Evolutionary conservation across 495 filamentous ascomycete species (phyloP), one percentile per base, ranked within the genome.

Genomic region (Bacidia rubella): DNA sequence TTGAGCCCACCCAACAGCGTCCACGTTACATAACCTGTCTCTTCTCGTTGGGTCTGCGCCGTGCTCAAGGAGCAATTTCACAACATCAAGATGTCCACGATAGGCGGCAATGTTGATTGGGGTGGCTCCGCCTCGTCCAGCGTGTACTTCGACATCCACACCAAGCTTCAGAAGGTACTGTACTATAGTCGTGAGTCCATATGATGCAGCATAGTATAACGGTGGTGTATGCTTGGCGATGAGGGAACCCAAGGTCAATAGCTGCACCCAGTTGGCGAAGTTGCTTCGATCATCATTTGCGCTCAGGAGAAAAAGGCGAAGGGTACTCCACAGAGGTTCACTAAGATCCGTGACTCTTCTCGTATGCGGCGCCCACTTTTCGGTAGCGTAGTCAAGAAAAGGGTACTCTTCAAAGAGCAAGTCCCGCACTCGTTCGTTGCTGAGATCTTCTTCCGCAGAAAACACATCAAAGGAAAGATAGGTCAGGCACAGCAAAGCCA

Each of bases 151-250:
- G 9, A 23, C 15, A 24, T 55, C 47, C 26, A 43, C 53, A 26
- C 48, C 47, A 25, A 51, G 25, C 4, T 45, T 32, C 15, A 55
- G 27, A 32, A 55, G 53, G 32, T 42, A 55, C 11, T 45, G 2
- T 22, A 51, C 53, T 5, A 55, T 25, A 3, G 47, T 38, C 15
- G 53, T 55, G n/a, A 55, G 53, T 15, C 53, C 53, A 22, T 20
- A 55, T 11, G 53, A 55, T 19, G 53, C 27, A 29, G 53, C 53
- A 32, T 55, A 55, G 26, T 55, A 55, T n/a, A 55, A 20, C 4
- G 53, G 53, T 4, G 47, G 35, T 5, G 47, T 55, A 23, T 3
- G 17, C n/a, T 45, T 21, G 32, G 22, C 49, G 3, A 25, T 52
- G 0, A 19, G 9, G 10, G 49, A 52, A 10, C 15, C 47, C 12